Evolutionary conservation across 2,329 filamentous ascomycete species (phyloP).

Genomic region (Colletotrichum australisinense): DNA sequence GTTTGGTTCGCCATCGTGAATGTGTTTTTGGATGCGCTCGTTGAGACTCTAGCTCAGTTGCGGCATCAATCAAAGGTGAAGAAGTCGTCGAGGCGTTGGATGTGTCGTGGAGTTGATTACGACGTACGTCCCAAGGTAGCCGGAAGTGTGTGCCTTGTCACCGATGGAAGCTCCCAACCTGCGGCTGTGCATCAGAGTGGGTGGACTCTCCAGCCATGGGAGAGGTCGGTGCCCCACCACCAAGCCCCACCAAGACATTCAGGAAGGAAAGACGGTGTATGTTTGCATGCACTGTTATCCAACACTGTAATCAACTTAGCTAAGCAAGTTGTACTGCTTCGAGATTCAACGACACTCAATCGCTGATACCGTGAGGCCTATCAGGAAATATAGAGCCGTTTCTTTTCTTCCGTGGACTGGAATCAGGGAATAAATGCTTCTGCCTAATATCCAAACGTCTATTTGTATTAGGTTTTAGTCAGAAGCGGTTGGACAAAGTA

Average conservation of each 20-base stretch:
- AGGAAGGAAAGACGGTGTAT: constrained; percentile 10
- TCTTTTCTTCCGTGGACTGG: not conserved
- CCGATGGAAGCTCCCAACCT: constrained; percentile 35
- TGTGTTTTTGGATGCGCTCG: constrained; percentile 24
- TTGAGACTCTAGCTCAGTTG: constrained; percentile 22
- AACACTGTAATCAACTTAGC: not conserved
- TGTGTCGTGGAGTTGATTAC: constrained; percentile 36
- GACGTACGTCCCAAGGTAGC: constrained; percentile 37
- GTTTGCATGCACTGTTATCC: not conserved
- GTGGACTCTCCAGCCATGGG: constrained; percentile 35
- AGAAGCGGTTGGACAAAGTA: not conserved
- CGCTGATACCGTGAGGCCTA: not conserved
- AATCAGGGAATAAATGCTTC: not conserved
- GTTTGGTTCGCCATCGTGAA: constrained; percentile 91
- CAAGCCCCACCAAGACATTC: constrained; percentile 26
- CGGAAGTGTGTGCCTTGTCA: constrained; percentile 37
- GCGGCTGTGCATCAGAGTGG: constrained; percentile 36
- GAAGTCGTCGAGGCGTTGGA: constrained; percentile 13
- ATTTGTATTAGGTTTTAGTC: no score
- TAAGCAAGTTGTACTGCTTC: constrained; percentile 11
- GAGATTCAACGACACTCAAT: not conserved
- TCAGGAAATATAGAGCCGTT: not conserved
- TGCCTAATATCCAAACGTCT: no score
- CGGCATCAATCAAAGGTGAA: constrained; percentile 27
- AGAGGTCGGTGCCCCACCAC: constrained; percentile 34